Evolutionary conservation across 805 yeast species (phyloP).

Genomic region (Starmerella potacharoeniae): DNA sequence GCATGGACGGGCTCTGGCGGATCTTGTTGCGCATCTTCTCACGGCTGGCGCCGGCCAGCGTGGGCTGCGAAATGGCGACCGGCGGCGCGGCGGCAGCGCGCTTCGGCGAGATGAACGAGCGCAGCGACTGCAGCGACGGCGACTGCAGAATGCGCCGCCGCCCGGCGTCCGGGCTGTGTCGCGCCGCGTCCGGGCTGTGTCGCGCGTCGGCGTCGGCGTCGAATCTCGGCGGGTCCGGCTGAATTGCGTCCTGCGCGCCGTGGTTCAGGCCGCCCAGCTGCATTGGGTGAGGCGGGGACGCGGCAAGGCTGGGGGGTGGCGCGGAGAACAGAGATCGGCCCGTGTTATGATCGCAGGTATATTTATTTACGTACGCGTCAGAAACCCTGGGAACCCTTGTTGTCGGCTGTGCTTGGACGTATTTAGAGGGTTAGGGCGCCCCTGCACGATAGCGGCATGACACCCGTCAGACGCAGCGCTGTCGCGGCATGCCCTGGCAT

Average conservation of each 20-base stretch:
- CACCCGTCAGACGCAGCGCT: too few relatives aligned
- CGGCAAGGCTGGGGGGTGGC: not conserved
- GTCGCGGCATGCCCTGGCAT: too few relatives aligned
- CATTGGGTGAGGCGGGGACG: not conserved
- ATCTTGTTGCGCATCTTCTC: slow-evolving; percentile 45
- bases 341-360: not conserved
- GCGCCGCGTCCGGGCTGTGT: not conserved
- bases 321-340: not conserved
- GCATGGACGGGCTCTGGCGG: slow-evolving; percentile 39
- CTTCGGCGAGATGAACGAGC: not conserved
- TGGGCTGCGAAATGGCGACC: slow-evolving; percentile 42
- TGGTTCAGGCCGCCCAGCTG: not conserved
- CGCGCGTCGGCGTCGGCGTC: not conserved
- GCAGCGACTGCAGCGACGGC: slow-evolving; percentile 11
- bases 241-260: not conserved
- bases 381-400: too few relatives aligned
- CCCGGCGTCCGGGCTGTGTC: not conserved
- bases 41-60: slow-evolving; percentile 44
- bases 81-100: not conserved
- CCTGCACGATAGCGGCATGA: too few relatives aligned
- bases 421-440: too few relatives aligned
- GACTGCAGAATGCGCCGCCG: slow-evolving; percentile 2
- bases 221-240: too few relatives aligned
- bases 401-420: too few relatives aligned
- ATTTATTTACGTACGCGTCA: slow-evolving; percentile 3